Evolutionary conservation across 164 flowering plant genomes (phyloP), one percentile per base, ranked within the genome.

Genomic region (Pachysandra terminalis): DNA sequence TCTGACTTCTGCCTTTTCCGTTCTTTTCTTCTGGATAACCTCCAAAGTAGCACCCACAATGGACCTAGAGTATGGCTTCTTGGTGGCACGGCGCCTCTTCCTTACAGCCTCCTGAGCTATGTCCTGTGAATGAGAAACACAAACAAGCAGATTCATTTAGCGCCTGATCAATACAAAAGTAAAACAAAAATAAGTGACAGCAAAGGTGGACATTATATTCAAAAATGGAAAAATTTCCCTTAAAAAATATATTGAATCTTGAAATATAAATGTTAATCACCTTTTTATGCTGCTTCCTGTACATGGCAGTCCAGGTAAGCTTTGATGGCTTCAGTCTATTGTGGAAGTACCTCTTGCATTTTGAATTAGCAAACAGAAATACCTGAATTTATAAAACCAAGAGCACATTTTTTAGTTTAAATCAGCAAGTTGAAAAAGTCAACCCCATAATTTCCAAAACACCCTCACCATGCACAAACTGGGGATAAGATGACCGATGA

Each of bases 311-410:
- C n/a, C n/a, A n/a, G n/a, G n/a, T n/a, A n/a, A n/a, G n/a, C n/a
- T n/a, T 85, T 0, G 86, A 75, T 32, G 86, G 88, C 82, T 81
- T 85, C 81, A 85, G 41, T 12, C 80, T 59, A 66, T 85, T 85
- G 79, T 85, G 88, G 75, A 83, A 83, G 72, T 83, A 81, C 75
- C 85, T 79, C 76, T 85, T 85, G 81, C 88, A 85, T 78, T 83
- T 85, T 1, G 86, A 85, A 54, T 85, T 85, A 35, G 79, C 75
- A 67, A 85, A 85, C 17, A 85, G 81, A 70, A 85, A 85, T 37
- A 85, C 88, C 88, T 85, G 53, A 56, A 69, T 19, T 40, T 40
- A 40, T 40, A 5, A n/a, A 40, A 40, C 10, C 45, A 40, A 5
- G 10, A 40, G 45, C 45, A 40, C 7, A n/a, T 40, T 40, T 40